A percentile compares a stretch with the other conserved stretches of the same genome.
These are phyloP conservation scores for Myotisia sp. DNA, from an alignment of 2,329 filamentous ascomycete genomes.

Conservation along the genomic window DNA sequence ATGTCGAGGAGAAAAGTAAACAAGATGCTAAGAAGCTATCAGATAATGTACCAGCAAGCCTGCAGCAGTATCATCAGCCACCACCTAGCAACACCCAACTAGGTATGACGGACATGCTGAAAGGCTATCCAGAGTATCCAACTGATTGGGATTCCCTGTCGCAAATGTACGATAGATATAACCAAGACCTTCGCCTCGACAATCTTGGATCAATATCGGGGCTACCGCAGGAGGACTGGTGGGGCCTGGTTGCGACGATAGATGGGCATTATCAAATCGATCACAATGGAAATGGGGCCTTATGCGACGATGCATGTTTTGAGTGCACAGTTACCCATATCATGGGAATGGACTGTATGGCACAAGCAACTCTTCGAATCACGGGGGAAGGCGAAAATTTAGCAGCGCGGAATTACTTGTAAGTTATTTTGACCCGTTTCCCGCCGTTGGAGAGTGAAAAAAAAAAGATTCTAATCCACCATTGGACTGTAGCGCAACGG, in stretches of 20 bases:
- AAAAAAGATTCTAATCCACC: no score
- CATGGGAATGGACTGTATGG: conserved; percentile 20
- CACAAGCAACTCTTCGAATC: conserved; percentile 24
- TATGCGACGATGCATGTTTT: conserved; percentile 23
- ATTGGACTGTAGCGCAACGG: conserved; percentile 23
- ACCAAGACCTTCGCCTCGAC: conserved; percentile 28
- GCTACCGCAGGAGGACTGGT: conserved; percentile 29
- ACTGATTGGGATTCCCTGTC: conserved; percentile 26
- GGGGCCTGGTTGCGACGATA: conserved; percentile 30
- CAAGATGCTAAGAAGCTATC: conserved; percentile 16
- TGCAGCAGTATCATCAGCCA: conserved; percentile 17
- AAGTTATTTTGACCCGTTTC: conserved; percentile 13
- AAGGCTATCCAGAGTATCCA: conserved; percentile 22
- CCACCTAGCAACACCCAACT: conserved; percentile 17
- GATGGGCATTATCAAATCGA: conserved; percentile 30
- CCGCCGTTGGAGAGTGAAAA: no score
- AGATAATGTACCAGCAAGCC: conserved; percentile 13
- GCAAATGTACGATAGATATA: conserved; percentile 26
- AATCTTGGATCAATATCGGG: conserved; percentile 29
- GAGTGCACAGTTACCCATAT: conserved; percentile 25
- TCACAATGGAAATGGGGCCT: conserved; percentile 22
- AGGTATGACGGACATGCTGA: conserved; percentile 23
- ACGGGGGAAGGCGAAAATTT: conserved; percentile 17
- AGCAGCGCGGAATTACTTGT: conserved; percentile 29
- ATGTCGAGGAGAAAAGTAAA: conserved; percentile 24